A percentile compares a stretch with the other conserved stretches of the same genome.
Evolutionary conservation across 805 yeast species (phyloP).

Genomic region (Tetrapisispora nanseiensis): DNA sequence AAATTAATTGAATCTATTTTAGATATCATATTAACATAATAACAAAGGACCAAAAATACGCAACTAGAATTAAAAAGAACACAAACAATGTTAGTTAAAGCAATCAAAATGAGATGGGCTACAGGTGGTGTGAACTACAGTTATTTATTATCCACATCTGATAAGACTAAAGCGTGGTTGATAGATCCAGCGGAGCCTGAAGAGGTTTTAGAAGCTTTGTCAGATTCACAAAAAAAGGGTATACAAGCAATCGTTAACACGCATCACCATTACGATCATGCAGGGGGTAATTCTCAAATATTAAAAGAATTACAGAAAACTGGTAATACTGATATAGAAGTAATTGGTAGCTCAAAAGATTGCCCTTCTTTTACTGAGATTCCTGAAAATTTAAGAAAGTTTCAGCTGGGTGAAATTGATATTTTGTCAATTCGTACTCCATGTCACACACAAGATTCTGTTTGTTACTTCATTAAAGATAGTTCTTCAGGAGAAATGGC

Average conservation of each 20-base stretch:
- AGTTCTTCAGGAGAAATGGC: slow-evolving; percentile 49
- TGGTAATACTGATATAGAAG: slow-evolving; percentile 42
- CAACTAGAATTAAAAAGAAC: too few species aligned
- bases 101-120: slow-evolving; percentile 93
- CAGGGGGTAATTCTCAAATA: slow-evolving; percentile 63
- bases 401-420: slow-evolving; percentile 35
- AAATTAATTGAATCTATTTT: too few species aligned
- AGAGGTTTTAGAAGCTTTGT: slow-evolving; percentile 46
- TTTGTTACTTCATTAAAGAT: slow-evolving; percentile 75
- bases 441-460: slow-evolving; percentile 94
- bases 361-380: slow-evolving; percentile 51
- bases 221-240: slow-evolving; percentile 34
- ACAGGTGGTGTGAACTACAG: slow-evolving; percentile 78
- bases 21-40: too few species aligned
- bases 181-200: slow-evolving; percentile 89
- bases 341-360: slow-evolving; percentile 54
- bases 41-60: too few species aligned
- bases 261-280: slow-evolving; percentile 93
- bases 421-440: slow-evolving; percentile 82
- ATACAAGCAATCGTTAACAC: slow-evolving; percentile 81
- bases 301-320: slow-evolving; percentile 20
- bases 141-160: slow-evolving; percentile 54
- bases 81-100: slow-evolving; percentile 82
- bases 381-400: slow-evolving; percentile 55
- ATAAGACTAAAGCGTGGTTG: slow-evolving; percentile 55